Evolutionary conservation across 1,284 basidiomycete genomes (phyloP), one percentile per base, ranked within the genome.

Genomic region (Cryptococcus sp.): DNA sequence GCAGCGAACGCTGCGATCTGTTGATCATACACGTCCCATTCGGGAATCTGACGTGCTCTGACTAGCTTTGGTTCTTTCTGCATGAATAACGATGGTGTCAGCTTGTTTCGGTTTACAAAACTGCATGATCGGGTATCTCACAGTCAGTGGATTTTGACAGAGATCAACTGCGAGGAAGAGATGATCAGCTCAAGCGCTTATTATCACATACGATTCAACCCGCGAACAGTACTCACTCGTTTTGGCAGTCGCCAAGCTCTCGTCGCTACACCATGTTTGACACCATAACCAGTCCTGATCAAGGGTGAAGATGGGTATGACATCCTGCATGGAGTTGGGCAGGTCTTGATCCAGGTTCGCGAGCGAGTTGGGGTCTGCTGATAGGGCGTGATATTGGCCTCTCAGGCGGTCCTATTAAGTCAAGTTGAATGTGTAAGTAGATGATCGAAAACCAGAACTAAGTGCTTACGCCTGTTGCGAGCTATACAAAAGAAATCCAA

Each of bases 261-360:
- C 81, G 54, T 81, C 80, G 41, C 71, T 75, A 57, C 81, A 82
- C 82, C 82, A 83, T 0, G 82, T 82, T 66, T 82, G 80, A 67
- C 81, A 82, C 93, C 93, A 97, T 65, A 96, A 80, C 93, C 93
- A 97, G 70, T 92, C 90, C 77, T 91, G 88, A 62, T 86, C 85
- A 16, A 96, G 81, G 0, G 93, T 91, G 76, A 85, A 89, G 59
- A 97, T 96, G 0, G 91, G 92, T 45, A 95, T 87, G 69, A 90
- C 85, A 43, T 84, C 82, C 71, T 95, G 92, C 63, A 95, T 82
- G 67, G 93, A 93, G 72, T 97, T 97, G 0, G 93, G 93, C 48
- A 97, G 81, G 81, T 97, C 93, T 85, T 99, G 95, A 73, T 99
- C 95, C 25, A 99, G 82, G 74, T 99, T 99, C 51, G 93, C 88